Percentiles rank a stretch among this genome's conserved stretches.
Evolutionary conservation across 352 stramenopile species (phyloP).

Genomic region (Thraustotheca clavata): DNA sequence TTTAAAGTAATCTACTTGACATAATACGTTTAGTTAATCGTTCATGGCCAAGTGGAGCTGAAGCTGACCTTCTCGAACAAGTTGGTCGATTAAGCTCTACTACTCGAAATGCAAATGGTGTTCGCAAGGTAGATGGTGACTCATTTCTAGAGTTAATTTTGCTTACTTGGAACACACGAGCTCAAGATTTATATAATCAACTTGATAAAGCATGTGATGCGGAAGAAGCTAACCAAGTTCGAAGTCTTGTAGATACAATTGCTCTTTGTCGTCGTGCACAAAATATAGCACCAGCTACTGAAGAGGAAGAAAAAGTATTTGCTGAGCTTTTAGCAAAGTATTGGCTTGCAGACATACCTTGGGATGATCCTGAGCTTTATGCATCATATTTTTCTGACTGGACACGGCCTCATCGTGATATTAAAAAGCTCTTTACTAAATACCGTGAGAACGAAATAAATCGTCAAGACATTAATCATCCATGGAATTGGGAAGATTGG

Average conservation of each 20-base stretch:
- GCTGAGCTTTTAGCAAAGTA: constrained; percentile 50
- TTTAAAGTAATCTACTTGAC: not conserved
- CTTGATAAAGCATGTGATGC: constrained; percentile 52
- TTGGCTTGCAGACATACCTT: constrained; percentile 57
- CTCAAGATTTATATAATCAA: constrained; percentile 32
- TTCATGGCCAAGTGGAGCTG: constrained; percentile 38
- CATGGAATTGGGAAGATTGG: constrained; percentile 15
- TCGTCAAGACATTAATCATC: not conserved
- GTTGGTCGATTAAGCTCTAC: constrained; percentile 32
- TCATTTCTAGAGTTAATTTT: constrained; percentile 58
- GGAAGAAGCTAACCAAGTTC: constrained; percentile 31
- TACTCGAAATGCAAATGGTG: constrained; percentile 42
- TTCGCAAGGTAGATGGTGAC: constrained; percentile 71
- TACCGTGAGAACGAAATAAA: not conserved
- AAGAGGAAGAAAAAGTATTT: constrained; percentile 37
- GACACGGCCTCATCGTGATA: not conserved
- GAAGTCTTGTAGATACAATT: constrained; percentile 30
- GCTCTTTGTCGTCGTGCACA: constrained; percentile 33
- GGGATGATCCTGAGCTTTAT: constrained; percentile 23
- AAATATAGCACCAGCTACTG: constrained; percentile 31
- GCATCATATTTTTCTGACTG: not conserved
- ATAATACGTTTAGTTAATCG: constrained; percentile 26
- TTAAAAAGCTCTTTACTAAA: not conserved
- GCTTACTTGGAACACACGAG: constrained; percentile 50
- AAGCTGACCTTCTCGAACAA: constrained; percentile 55